phyloP scores from a whole-genome alignment of 1,284 basidiomycete genomes.

The Fereydounia khargensis region DNA sequence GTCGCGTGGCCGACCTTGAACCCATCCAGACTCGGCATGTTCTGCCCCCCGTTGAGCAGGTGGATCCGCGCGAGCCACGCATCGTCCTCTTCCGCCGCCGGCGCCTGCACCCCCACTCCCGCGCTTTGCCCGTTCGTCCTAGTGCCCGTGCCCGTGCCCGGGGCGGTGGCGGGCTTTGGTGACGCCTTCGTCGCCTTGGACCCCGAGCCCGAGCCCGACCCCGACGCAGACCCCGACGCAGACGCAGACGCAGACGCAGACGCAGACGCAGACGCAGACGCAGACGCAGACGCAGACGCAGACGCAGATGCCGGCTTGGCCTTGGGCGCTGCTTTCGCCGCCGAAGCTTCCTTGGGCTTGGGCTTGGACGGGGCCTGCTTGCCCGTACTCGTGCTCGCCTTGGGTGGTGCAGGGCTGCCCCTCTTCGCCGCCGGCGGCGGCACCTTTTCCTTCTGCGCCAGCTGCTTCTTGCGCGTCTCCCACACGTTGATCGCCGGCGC shows the following conservation, averaged over 20 bases:
- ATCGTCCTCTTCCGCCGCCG: conserved; percentile 38
- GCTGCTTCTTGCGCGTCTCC: conserved; percentile 35
- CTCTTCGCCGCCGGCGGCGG: too few relatives aligned
- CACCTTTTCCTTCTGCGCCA: conserved; percentile 30
- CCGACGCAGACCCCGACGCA: not conserved
- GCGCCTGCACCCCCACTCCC: not conserved
- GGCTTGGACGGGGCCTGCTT: conserved; percentile 2
- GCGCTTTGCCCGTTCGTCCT: not conserved
- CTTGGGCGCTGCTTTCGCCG: not conserved
- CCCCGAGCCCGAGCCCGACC: not conserved
- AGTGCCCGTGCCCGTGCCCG: too few relatives aligned
- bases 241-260: not conserved
- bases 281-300: not conserved
- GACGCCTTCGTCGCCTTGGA: not conserved
- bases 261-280: not conserved
- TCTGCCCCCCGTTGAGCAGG: conserved; percentile 49
- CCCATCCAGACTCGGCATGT: conserved; percentile 18
- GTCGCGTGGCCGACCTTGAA: too few relatives aligned
- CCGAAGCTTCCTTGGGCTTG: conserved; percentile 9
- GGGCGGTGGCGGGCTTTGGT: too few relatives aligned
- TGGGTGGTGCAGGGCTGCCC: too few relatives aligned
- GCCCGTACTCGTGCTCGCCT: conserved; percentile 12
- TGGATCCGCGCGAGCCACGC: conserved; percentile 48
- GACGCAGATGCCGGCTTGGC: not conserved
- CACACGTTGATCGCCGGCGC: conserved; percentile 33